Conservation (phyloP, 2,329 filamentous ascomycete species). For the Exophiala mesophila region DNA sequence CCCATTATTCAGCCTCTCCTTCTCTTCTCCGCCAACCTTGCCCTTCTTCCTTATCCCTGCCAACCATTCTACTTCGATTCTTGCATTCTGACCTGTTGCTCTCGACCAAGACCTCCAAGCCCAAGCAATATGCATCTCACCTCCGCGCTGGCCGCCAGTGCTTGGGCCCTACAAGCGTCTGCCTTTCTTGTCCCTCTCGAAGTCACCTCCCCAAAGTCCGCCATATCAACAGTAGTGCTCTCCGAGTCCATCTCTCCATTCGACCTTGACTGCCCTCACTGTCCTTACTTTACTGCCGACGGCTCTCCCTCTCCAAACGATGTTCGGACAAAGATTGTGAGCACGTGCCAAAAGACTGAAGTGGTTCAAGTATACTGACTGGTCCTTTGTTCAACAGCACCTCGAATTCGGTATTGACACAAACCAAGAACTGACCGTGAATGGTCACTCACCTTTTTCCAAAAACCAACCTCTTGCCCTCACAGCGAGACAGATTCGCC, state of each 20-base stretch:
- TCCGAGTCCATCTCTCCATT: conserved; percentile 14
- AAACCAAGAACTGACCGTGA: conserved; percentile 20
- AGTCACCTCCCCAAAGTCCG: conserved; percentile 17
- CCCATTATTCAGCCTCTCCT: neutral
- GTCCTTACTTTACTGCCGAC: conserved; percentile 20
- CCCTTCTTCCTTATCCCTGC: too few relatives aligned
- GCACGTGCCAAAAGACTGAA: conserved; percentile 8
- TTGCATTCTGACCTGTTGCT: neutral
- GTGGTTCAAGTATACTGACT: conserved; percentile 8
- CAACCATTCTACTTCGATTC: neutral
- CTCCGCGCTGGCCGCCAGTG: conserved; percentile 24
- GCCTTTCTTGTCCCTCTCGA: conserved; percentile 26
- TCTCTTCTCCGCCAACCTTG: neutral
- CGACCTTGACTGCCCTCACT: conserved; percentile 24
- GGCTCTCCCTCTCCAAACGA: conserved; percentile 8
- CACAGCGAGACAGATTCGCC: conserved; percentile 21
- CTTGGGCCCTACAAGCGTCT: conserved; percentile 17
- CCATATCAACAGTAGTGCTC: conserved; percentile 12
- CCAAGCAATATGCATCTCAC: conserved; percentile 18
- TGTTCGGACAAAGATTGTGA: conserved; percentile 24
- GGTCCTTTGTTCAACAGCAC: conserved; percentile 10
- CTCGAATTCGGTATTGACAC: conserved; percentile 21
- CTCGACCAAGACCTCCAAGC: too few relatives aligned
- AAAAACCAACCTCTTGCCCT: conserved; percentile 14
- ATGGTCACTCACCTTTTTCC: conserved; percentile 19